Evolutionary conservation across 164 flowering plant genomes (phyloP).

Genomic region (Platanus orientalis): DNA sequence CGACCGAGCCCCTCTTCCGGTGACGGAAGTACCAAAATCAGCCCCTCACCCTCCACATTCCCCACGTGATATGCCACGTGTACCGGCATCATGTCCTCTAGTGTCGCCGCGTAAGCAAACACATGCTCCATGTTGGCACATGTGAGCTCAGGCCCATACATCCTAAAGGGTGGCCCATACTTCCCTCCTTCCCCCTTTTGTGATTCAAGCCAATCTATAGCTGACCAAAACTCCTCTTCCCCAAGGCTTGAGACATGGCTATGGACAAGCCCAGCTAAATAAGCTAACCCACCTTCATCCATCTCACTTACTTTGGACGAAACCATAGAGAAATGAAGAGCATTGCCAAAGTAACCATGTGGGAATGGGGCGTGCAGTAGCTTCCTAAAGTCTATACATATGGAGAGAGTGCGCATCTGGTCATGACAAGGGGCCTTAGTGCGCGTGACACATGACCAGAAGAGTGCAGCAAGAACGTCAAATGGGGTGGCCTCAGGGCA

Average conservation of each 20-base stretch:
- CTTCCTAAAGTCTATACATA: constrained; percentile 56
- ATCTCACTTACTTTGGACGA: constrained; percentile 6
- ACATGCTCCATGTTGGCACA: constrained; percentile 57
- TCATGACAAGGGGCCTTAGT: constrained; percentile 15
- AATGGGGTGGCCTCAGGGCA: constrained; percentile 66
- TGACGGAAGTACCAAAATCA: constrained; percentile 68
- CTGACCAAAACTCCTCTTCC: constrained; percentile 49
- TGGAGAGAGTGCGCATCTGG: constrained; percentile 25
- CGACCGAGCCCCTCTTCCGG: constrained; percentile 57
- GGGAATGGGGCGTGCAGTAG: constrained; percentile 40
- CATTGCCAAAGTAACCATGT: constrained; percentile 63
- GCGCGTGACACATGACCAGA: constrained; percentile 42
- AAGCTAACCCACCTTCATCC: constrained; percentile 18
- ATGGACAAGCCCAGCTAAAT: constrained; percentile 29
- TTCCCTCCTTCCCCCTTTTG: constrained; percentile 36
- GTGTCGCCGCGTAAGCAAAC: constrained; percentile 29
- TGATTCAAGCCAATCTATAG: constrained; percentile 42
- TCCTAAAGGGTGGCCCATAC: constrained; percentile 32
- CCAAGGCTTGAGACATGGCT: constrained; percentile 20
- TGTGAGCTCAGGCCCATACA: constrained; percentile 71
- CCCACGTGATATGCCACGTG: constrained; percentile 59
- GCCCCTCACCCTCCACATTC: constrained; percentile 62
- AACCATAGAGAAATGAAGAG: constrained; percentile 48
- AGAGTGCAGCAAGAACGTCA: constrained; percentile 58
- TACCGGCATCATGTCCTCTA: constrained; percentile 44